These are phyloP conservation scores for Penicillium hordei DNA, from an alignment of 2,329 filamentous ascomycete genomes.

Conservation along the genomic window DNA sequence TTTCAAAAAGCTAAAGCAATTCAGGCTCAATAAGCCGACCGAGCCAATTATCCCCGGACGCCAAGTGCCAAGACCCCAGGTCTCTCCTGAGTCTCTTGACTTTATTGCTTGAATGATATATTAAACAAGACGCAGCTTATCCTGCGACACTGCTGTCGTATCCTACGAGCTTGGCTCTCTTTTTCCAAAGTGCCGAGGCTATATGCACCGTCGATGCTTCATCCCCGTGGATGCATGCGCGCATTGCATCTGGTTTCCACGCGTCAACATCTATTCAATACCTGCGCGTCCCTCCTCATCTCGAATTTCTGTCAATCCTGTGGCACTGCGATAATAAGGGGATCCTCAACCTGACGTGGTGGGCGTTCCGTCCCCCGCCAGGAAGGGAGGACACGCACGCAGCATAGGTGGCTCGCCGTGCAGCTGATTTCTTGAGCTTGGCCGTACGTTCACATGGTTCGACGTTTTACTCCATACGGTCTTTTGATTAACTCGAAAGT, in stretches of 20 bases:
- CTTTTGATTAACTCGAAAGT: not conserved
- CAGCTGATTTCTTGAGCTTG: not conserved
- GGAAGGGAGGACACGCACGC: constrained; percentile 4
- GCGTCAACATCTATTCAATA: constrained; percentile 1
- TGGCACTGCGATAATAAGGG: not conserved
- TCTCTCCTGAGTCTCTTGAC: constrained; percentile 2
- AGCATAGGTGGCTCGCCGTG: not conserved
- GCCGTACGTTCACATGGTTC: constrained; percentile 1
- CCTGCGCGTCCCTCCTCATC: not conserved
- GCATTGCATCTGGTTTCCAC: not conserved
- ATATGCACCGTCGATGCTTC: not conserved
- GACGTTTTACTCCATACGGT: not conserved
- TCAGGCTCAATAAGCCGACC: constrained; percentile 13
- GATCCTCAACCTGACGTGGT: not conserved
- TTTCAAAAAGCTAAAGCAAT: not conserved
- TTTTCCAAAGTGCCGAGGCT: not conserved
- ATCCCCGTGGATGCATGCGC: not conserved
- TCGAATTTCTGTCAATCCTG: not conserved
- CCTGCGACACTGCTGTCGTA: constrained; percentile 13
- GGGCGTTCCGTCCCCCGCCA: not conserved
- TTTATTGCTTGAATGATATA: constrained; percentile 14
- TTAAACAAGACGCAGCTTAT: constrained; percentile 15
- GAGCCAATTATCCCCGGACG: constrained; percentile 15
- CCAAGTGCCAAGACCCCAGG: constrained; percentile 22
- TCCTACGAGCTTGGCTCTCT: constrained; percentile 4